Conservation (phyloP, 2,329 filamentous ascomycete species). For the Alternaria ethzedia region DNA sequence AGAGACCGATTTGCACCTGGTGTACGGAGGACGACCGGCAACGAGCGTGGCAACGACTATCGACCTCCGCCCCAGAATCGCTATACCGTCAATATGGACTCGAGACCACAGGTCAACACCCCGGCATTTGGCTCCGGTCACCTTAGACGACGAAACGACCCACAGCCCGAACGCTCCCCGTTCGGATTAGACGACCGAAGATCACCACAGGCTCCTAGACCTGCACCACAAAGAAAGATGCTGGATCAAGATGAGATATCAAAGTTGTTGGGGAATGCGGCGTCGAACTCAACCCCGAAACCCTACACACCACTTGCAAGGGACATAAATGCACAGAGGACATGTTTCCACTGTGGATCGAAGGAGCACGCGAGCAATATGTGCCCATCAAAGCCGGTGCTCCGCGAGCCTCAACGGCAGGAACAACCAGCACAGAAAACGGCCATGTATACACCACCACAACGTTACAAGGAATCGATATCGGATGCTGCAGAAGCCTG, state of each 20-base stretch:
- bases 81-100: slow-evolving; percentile 42
- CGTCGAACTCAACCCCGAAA: slow-evolving; percentile 10
- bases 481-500: slow-evolving; percentile 38
- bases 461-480: slow-evolving; percentile 22
- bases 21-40: slow-evolving; percentile 3
- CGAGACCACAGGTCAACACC: slow-evolving; percentile 32
- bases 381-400: slow-evolving; percentile 35
- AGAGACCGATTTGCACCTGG: slow-evolving; percentile 23
- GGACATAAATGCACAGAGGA: slow-evolving; percentile 27
- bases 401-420: slow-evolving; percentile 22
- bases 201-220: slow-evolving; percentile 2
- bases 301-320: slow-evolving; percentile 34
- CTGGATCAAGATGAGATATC: slow-evolving; percentile 39
- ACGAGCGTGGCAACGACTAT: slow-evolving; percentile 4
- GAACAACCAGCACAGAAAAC: slow-evolving; percentile 7
- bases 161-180: slow-evolving; percentile 9
- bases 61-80: slow-evolving; percentile 19
- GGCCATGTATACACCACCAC: slow-evolving; percentile 15
- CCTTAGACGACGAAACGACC: slow-evolving; percentile 36
- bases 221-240: slow-evolving; percentile 23
- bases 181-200: slow-evolving; percentile 2
- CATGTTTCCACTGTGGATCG: slow-evolving; percentile 40
- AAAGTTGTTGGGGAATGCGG: slow-evolving; percentile 27
- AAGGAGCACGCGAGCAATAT: slow-evolving; percentile 29
- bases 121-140: slow-evolving; percentile 35